These are phyloP conservation scores for Calonectria hongkongensis DNA, from an alignment of 2,329 filamentous ascomycete genomes.

Conservation along the genomic window DNA sequence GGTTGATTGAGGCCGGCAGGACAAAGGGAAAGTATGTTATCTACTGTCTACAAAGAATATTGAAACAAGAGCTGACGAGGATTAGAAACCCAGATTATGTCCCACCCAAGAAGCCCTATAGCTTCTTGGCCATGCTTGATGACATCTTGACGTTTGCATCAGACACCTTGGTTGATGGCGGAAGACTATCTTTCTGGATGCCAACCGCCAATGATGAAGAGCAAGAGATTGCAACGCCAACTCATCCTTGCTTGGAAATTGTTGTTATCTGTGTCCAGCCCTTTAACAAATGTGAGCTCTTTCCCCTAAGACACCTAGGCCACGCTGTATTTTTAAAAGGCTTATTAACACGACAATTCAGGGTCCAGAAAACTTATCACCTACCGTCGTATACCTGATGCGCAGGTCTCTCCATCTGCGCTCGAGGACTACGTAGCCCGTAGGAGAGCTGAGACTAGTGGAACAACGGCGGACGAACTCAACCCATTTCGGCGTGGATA, in stretches of 20 bases:
- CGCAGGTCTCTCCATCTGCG: constrained; percentile 68
- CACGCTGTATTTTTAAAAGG: not conserved
- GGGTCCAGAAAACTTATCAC: constrained; percentile 93
- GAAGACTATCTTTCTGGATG: constrained; percentile 96
- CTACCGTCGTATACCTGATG: constrained; percentile 82
- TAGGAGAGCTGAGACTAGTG: constrained; percentile 58
- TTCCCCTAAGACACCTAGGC: constrained; percentile 12
- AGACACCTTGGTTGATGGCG: constrained; percentile 84
- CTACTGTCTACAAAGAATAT: not conserved
- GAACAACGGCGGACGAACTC: constrained; percentile 74
- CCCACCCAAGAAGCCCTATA: constrained; percentile 93
- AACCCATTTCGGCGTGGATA: constrained; percentile 77
- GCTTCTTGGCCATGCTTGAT: constrained; percentile 91
- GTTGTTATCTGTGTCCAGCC: constrained; percentile 87
- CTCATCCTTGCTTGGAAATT: constrained; percentile 84
- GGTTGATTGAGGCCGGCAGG: constrained; percentile 81
- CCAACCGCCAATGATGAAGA: constrained; percentile 89
- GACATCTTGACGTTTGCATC: constrained; percentile 91
- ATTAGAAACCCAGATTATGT: constrained; percentile 78
- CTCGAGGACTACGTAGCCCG: constrained; percentile 61
- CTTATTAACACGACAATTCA: constrained; percentile 58
- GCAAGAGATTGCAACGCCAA: constrained; percentile 84
- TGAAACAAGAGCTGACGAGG: constrained; percentile 41
- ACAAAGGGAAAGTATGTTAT: constrained; percentile 80
- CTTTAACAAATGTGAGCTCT: constrained; percentile 87